Conservation (phyloP, 2,329 filamentous ascomycete species). For the Sclerotinia glacialis region DNA sequence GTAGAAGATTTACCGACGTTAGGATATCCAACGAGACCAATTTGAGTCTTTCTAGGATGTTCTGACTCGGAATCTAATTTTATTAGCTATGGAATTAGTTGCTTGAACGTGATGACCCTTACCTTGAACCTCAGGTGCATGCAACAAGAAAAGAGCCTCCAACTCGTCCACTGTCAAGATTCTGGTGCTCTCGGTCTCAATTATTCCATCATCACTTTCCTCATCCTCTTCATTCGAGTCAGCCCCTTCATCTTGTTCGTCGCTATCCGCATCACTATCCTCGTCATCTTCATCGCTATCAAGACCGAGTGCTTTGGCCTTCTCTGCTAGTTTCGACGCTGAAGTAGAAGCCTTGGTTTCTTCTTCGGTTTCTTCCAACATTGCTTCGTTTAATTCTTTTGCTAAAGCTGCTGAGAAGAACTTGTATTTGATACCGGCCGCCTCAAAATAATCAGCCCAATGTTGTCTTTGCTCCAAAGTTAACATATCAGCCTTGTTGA, state of each 20-base stretch:
- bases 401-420: slow-evolving; percentile 96
- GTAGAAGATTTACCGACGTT: slow-evolving; percentile 99
- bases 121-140: slow-evolving; percentile 62
- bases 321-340: slow-evolving; percentile 34
- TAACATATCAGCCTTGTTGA: slow-evolving; percentile 99
- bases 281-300: slow-evolving; percentile 39
- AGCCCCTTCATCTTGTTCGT: slow-evolving; percentile 36
- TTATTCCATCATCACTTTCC: slow-evolving; percentile 36
- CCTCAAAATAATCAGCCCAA: slow-evolving; percentile 85
- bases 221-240: slow-evolving; percentile 37
- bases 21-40: slow-evolving; percentile 94
- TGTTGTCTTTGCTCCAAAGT: slow-evolving; percentile 73
- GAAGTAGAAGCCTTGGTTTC: slow-evolving; percentile 24
- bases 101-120: slow-evolving; percentile 31
- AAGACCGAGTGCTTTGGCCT: slow-evolving; percentile 44
- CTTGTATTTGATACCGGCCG: slow-evolving; percentile 79
- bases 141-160: slow-evolving; percentile 79
- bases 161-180: slow-evolving; percentile 93
- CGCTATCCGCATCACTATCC: slow-evolving; percentile 31
- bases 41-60: slow-evolving; percentile 67
- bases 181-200: slow-evolving; percentile 53
- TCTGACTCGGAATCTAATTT: slow-evolving; percentile 46
- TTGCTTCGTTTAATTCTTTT: slow-evolving; percentile 80
- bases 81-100: slow-evolving; percentile 29
- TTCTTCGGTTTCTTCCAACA: slow-evolving; percentile 43